Evolutionary conservation across 371 early-diverging fungal genomes (phyloP), one percentile per base, ranked within the genome.

Genomic region (Mucor ambiguus): DNA sequence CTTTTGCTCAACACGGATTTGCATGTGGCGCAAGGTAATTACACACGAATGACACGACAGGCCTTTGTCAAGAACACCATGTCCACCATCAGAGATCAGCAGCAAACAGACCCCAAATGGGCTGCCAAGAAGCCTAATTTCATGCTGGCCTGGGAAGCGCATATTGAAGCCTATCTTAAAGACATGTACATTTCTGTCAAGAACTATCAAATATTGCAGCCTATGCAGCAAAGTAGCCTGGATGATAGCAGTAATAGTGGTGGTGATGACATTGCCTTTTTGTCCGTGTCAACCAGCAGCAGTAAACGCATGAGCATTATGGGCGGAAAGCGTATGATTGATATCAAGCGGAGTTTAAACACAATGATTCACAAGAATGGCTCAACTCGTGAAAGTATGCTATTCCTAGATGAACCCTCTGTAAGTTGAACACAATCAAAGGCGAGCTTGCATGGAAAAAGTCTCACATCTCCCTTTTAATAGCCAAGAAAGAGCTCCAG

Each of bases 1-100:
- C 76, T 97, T 46, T 71, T 97, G 41, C 84, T 97, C 3, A 97
- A 97, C 76, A 97, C 98, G 0, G 98, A 97, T 75, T 80, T 96
- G 37, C 93, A 96, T 70, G 87, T 93, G 35, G 94, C 93, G 18
- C 89, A 90, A 69, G 83, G 83, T 11, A 88, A 81, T 48, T 85
- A 87, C 30, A 79, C 76, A 2, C 80, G 82, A 37, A 90, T 90
- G 88, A 83, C 87, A 2, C 73, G 82, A 20, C 76, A 79, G 14
- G 87, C 83, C 2, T 90, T 90, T 77, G 78, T 90, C 20, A 80
- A 79, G 35, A 87, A 89, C 37, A 87, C 88, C 1, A 78, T 88
- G 79, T 66, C 81, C 10, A 79, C 86, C 0, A 78, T 88, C 28
- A 63, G 70, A 32, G 81, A 85, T 24, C 85, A 85, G 70, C 52